Evolutionary conservation across 2,329 filamentous ascomycete species (phyloP).

Genomic region (Penicillium oxalicum): DNA sequence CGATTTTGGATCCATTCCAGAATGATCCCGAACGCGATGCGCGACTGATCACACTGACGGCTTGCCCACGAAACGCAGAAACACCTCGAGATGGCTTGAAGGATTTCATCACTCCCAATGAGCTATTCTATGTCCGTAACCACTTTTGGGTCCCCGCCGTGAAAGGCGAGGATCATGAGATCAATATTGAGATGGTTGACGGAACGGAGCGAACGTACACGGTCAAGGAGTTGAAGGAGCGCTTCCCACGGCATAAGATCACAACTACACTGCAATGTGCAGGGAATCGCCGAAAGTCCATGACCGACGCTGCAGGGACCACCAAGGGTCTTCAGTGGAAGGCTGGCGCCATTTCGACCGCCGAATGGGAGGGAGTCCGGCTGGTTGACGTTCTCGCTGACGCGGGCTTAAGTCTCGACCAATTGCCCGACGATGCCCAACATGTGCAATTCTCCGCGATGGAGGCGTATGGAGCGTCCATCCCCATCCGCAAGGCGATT

Average conservation of each 20-base stretch:
- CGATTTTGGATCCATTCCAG: conserved; percentile 4
- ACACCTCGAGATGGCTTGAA: conserved; percentile 48
- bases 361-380: conserved; percentile 53
- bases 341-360: conserved; percentile 55
- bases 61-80: conserved; percentile 57
- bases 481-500: conserved; percentile 54
- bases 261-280: conserved; percentile 57
- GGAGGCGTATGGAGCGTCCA: conserved; percentile 58
- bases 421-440: conserved; percentile 33
- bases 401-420: conserved; percentile 45
- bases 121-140: conserved; percentile 56
- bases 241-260: conserved; percentile 48
- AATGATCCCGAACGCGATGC: conserved; percentile 38
- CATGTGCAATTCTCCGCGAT: conserved; percentile 56
- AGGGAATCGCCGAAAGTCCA: conserved; percentile 55
- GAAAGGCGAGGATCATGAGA: conserved; percentile 39
- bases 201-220: conserved; percentile 50
- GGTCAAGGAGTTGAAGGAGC: conserved; percentile 48
- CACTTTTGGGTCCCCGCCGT: conserved; percentile 58
- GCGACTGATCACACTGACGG: conserved; percentile 48
- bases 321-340: conserved; percentile 58
- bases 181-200: conserved; percentile 53
- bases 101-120: conserved; percentile 51
- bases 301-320: conserved; percentile 46
- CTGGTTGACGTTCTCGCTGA: conserved; percentile 53